Conservation (phyloP, 257 asterid species). For the Nicotiana tabacum region DNA sequence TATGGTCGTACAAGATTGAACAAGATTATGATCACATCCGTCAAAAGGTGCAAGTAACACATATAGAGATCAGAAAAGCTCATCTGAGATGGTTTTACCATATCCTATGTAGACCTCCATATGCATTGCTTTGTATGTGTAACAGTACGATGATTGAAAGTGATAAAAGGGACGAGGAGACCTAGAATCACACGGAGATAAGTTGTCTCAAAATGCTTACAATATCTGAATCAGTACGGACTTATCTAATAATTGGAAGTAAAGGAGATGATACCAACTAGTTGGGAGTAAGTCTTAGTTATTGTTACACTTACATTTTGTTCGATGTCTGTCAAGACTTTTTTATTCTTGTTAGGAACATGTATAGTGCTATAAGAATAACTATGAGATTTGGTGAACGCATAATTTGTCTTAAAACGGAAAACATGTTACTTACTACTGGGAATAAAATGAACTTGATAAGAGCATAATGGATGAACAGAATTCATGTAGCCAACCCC, state of each 20-base stretch:
- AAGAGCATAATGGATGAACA: neutral
- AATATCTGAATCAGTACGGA: neutral
- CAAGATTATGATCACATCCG: neutral
- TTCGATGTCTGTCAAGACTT: neutral
- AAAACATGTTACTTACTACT: neutral
- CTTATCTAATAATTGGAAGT: neutral
- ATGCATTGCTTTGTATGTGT: neutral
- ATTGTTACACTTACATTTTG: neutral
- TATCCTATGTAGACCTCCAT: neutral
- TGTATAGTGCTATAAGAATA: neutral
- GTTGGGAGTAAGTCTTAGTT: neutral
- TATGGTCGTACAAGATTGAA: neutral
- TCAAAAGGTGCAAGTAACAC: neutral
- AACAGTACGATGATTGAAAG: neutral
- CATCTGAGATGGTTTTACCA: slow-evolving; percentile 1
- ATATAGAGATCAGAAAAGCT: neutral
- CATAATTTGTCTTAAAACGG: neutral
- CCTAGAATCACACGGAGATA: neutral
- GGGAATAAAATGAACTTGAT: neutral
- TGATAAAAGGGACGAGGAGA: neutral
- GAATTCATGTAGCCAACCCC: neutral
- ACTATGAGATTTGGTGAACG: neutral
- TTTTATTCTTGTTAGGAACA: neutral
- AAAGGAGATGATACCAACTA: neutral
- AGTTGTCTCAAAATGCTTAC: neutral